Evolutionary conservation across 768 basidiomycete genomes (phyloP).

Genomic region (Cyclocybe cylindracea): DNA sequence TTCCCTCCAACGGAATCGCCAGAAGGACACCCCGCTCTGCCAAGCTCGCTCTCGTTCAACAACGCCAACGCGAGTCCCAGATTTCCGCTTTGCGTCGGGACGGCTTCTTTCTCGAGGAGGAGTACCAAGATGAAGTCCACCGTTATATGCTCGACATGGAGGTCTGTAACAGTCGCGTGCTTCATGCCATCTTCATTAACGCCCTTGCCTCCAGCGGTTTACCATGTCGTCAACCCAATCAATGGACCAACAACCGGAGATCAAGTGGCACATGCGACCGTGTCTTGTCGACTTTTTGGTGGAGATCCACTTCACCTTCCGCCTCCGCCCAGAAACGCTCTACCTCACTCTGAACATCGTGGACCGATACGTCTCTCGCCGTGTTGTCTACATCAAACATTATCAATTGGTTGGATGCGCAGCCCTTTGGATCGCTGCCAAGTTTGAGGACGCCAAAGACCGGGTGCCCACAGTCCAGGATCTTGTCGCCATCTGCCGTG

Average conservation of each 20-base stretch:
- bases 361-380: conserved; percentile 98
- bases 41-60: conserved; percentile 59
- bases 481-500: conserved; percentile 91
- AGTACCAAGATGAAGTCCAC: conserved; percentile 92
- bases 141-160: conserved; percentile 98
- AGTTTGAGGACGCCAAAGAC: conserved; percentile 99
- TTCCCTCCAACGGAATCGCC: conserved; percentile 47
- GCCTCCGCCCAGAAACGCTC: conserved; percentile 96
- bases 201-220: conserved; percentile 49
- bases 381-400: conserved; percentile 98
- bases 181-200: conserved; percentile 16
- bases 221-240: conserved; percentile 93
- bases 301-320: conserved; percentile 97
- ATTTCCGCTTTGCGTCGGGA: conserved; percentile 69
- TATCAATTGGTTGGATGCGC: conserved; percentile 99
- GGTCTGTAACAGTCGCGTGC: conserved; percentile 55
- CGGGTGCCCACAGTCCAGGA: conserved; percentile 96
- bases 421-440: conserved; percentile 98
- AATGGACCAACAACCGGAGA: conserved; percentile 99
- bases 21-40: conserved; percentile 69
- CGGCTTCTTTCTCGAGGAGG: conserved; percentile 86
- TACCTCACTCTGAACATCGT: conserved; percentile 99
- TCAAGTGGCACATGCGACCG: conserved; percentile 99
- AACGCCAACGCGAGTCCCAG: conserved; percentile 70
- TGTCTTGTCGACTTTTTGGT: conserved; percentile 98